Percentiles rank a stretch among this genome's conserved stretches.
phyloP scores from a whole-genome alignment of 768 basidiomycete genomes.

The Suillus tomentosus region DNA sequence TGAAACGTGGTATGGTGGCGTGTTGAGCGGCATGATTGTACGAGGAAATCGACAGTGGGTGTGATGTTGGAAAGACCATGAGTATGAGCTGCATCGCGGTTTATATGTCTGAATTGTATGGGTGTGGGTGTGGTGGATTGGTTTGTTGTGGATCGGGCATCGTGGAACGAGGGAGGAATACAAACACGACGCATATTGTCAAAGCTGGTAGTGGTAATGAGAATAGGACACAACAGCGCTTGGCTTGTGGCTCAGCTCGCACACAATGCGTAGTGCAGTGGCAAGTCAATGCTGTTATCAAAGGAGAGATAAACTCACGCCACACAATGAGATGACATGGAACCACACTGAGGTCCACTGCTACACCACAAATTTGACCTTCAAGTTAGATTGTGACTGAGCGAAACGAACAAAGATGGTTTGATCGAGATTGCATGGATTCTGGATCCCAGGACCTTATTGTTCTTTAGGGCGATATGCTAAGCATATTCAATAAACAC shows the following conservation, averaged over 20 bases:
- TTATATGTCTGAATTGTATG: constrained; percentile 19
- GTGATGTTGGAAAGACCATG: neutral
- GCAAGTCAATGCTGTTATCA: neutral
- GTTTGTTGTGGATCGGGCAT: constrained; percentile 24
- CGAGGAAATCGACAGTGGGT: neutral
- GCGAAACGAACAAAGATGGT: neutral
- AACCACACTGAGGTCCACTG: neutral
- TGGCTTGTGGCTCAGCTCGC: too few species aligned
- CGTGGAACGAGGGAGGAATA: constrained; percentile 14
- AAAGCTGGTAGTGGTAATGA: constrained; percentile 14
- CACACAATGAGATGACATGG: neutral
- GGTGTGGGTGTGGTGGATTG: constrained; percentile 1
- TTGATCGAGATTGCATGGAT: neutral
- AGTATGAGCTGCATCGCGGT: constrained; percentile 4
- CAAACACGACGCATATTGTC: constrained; percentile 27
- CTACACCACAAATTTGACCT: neutral
- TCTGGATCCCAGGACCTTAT: neutral
- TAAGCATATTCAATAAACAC: neutral
- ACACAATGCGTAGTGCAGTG: neutral
- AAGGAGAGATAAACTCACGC: neutral
- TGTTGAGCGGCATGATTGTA: constrained; percentile 2
- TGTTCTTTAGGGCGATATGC: neutral
- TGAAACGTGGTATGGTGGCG: constrained; percentile 12
- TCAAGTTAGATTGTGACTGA: neutral
- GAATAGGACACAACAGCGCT: neutral